phyloP scores from a whole-genome alignment of 2,329 filamentous ascomycete genomes.

The Nannizziopsis barbatae region DNA sequence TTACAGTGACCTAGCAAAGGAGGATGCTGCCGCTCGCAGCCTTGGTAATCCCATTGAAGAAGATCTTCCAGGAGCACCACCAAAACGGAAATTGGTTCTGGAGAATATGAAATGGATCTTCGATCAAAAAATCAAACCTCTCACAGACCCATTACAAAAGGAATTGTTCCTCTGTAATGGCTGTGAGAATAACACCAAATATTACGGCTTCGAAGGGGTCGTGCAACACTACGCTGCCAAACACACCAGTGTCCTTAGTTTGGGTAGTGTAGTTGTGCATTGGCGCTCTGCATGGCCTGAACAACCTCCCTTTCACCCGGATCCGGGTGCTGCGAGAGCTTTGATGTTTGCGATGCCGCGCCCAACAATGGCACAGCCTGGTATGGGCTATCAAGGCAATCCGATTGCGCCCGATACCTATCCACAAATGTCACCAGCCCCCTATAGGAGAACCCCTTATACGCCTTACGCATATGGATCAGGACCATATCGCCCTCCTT shows the following conservation, averaged over 20 bases:
- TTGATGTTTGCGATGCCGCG: conserved; percentile 27
- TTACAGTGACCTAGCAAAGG: conserved; percentile 48
- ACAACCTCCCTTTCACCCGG: conserved; percentile 57
- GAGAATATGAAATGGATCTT: conserved; percentile 84
- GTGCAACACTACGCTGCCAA: conserved; percentile 77
- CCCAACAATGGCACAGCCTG: conserved; percentile 16
- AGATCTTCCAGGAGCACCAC: conserved; percentile 45
- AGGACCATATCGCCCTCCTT: conserved; percentile 25
- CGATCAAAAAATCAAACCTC: conserved; percentile 61
- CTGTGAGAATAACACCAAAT: conserved; percentile 54
- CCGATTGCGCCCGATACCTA: conserved; percentile 13
- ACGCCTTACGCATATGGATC: conserved; percentile 24
- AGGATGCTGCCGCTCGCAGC: conserved; percentile 39
- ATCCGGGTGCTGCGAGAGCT: conserved; percentile 41
- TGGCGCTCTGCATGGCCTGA: conserved; percentile 77
- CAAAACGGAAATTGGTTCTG: conserved; percentile 54
- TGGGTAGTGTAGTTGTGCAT: conserved; percentile 60
- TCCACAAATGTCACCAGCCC: conserved; percentile 19
- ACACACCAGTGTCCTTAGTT: conserved; percentile 59
- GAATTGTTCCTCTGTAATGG: conserved; percentile 66
- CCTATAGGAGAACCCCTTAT: conserved; percentile 25
- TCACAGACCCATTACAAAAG: conserved; percentile 54
- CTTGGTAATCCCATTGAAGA: conserved; percentile 36
- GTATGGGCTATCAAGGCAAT: conserved; percentile 14
- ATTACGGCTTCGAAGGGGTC: conserved; percentile 65